phyloP scores from a whole-genome alignment of 202 grass and related monocot genomes.

The Musa balbisiana region DNA sequence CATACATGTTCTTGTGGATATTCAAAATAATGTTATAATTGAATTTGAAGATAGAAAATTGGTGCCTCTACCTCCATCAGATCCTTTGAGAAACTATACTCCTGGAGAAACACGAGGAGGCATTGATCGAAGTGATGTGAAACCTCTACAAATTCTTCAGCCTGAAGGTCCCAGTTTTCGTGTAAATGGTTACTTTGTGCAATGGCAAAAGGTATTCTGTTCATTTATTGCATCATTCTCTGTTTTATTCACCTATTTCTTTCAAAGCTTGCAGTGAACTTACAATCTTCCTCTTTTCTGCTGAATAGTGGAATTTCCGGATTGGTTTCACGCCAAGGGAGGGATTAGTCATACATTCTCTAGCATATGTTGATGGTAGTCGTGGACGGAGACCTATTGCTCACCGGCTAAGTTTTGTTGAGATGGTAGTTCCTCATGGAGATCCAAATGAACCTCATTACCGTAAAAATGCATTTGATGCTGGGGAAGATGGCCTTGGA shows the following conservation, averaged over 20 bases:
- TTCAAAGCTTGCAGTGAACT: neutral
- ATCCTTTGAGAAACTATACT: conserved; percentile 96
- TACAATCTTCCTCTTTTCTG: neutral
- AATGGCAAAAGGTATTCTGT: conserved; percentile 91
- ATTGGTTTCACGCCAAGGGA: conserved; percentile 99
- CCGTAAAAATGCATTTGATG: conserved; percentile 99
- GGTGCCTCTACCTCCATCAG: conserved; percentile 75
- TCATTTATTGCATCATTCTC: neutral
- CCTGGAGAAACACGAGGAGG: conserved; percentile 94
- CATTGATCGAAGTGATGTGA: conserved; percentile 93
- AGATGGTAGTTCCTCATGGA: conserved; percentile 99
- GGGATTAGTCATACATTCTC: conserved; percentile 89
- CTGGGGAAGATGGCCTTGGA: conserved; percentile 96
- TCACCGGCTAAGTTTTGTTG: conserved; percentile 94
- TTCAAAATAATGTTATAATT: conserved; percentile 80
- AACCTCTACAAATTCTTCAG: conserved; percentile 77
- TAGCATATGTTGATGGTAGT: conserved; percentile 89
- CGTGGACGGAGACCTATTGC: conserved; percentile 88
- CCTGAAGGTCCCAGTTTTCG: conserved; percentile 98
- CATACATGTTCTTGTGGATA: conserved; percentile 82
- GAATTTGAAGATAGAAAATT: conserved; percentile 96
- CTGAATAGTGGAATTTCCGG: conserved; percentile 92
- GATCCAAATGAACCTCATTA: conserved; percentile 98
- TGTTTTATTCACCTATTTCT: neutral
- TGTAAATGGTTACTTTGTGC: conserved; percentile 89